Percentiles rank a stretch among this genome's conserved stretches.
Evolutionary conservation across 148 eudicot genomes (phyloP).

Genomic region (Heliosperma pusillum): DNA sequence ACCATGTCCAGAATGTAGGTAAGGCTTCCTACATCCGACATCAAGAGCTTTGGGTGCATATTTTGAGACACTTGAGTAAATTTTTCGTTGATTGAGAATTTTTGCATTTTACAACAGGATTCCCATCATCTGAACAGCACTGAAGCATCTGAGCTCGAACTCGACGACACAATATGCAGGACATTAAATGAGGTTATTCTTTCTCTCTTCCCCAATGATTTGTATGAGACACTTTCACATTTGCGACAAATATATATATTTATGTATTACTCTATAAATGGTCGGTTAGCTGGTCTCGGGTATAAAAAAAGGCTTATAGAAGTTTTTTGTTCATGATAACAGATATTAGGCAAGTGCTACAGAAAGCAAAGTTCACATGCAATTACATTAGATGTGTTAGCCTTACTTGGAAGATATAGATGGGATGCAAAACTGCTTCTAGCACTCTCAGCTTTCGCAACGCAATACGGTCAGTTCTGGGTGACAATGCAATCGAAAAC

Average conservation of each 20-base stretch:
- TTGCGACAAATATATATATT: too few species aligned
- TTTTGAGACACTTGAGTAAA: too few species aligned
- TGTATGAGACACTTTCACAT: too few species aligned
- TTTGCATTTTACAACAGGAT: slow-evolving; percentile 27
- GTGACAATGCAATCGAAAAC: slow-evolving; percentile 38
- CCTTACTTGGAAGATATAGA: slow-evolving; percentile 40
- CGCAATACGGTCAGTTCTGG: slow-evolving; percentile 53
- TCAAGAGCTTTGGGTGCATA: too few species aligned
- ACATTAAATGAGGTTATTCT: slow-evolving; percentile 47
- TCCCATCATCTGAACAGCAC: slow-evolving; percentile 21
- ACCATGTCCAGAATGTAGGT: too few species aligned
- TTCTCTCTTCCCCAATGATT: background rate
- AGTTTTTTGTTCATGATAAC: slow-evolving; percentile 16
- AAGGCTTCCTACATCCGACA: too few species aligned
- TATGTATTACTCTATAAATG: background rate
- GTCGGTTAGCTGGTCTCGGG: background rate
- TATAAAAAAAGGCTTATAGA: too few species aligned
- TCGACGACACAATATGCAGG: slow-evolving; percentile 37
- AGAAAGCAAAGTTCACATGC: slow-evolving; percentile 34
- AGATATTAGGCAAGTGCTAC: slow-evolving; percentile 42
- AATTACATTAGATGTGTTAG: slow-evolving; percentile 40
- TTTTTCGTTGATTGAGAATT: slow-evolving; percentile 18
- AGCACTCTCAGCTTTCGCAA: slow-evolving; percentile 50
- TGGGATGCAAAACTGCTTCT: slow-evolving; percentile 73
- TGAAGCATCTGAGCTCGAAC: slow-evolving; percentile 34